These are phyloP conservation scores for Pseudonitzschia pungens DNA, from an alignment of 108 stramenopile species.

Conservation along the genomic window DNA sequence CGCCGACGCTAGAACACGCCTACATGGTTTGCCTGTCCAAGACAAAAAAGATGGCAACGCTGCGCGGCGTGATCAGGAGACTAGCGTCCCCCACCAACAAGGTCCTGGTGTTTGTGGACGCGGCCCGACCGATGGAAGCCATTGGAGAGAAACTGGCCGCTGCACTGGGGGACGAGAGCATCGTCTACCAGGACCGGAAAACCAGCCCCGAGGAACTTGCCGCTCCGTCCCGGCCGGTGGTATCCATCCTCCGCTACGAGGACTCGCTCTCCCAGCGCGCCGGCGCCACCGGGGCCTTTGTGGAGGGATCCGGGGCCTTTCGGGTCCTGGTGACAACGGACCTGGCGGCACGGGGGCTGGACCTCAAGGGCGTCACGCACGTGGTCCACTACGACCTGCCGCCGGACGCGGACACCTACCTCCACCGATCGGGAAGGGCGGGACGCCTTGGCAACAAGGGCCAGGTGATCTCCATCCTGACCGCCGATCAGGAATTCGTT, in stretches of 20 bases:
- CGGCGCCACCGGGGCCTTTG: conserved; percentile 76
- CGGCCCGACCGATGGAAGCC: conserved; percentile 62
- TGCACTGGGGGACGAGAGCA: conserved; percentile 46
- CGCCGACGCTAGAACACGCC: conserved; percentile 77
- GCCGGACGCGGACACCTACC: conserved; percentile 75
- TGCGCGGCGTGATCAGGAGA: conserved; percentile 68
- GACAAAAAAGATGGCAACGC: conserved; percentile 70
- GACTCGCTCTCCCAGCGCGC: conserved; percentile 67
- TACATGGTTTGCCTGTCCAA: conserved; percentile 73
- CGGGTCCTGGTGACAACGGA: conserved; percentile 86
- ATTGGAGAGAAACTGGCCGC: conserved; percentile 61
- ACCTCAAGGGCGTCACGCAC: conserved; percentile 74
- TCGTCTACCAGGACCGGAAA: conserved; percentile 33
- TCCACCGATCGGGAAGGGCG: conserved; percentile 89
- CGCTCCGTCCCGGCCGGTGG: conserved; percentile 16
- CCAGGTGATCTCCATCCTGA: conserved; percentile 73
- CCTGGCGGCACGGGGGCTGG: conserved; percentile 86
- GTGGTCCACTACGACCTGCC: conserved; percentile 90
- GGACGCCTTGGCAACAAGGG: conserved; percentile 76
- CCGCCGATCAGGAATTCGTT: conserved; percentile 83
- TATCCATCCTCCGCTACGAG: conserved; percentile 60
- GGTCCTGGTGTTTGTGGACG: conserved; percentile 75
- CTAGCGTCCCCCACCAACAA: conserved; percentile 44
- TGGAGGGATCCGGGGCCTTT: conserved; percentile 40
- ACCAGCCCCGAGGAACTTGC: conserved; percentile 3